Conservation (phyloP, 495 filamentous ascomycete genomes). For the Aspergillus sparsus region DNA sequence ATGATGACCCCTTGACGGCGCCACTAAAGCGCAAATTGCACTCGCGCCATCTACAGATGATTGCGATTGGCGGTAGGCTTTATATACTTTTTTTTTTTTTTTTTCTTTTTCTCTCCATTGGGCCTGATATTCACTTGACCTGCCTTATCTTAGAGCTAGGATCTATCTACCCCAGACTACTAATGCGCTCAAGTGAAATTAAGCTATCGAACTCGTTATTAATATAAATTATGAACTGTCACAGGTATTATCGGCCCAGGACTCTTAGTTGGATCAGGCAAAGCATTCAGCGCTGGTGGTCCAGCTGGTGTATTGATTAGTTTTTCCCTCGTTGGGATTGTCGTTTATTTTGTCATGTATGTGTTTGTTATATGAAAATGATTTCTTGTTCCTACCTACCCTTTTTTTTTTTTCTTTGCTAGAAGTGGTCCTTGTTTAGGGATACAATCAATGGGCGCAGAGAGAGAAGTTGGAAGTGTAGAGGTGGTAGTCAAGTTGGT, state of each 20-base stretch:
- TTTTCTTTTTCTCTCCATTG: too few relatives aligned
- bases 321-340: slow-evolving; percentile 60
- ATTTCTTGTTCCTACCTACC: not conserved
- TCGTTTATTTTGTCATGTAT: slow-evolving; percentile 65
- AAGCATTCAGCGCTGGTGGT: slow-evolving; percentile 60
- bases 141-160: too few relatives aligned
- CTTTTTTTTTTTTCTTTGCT: too few relatives aligned
- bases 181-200: too few relatives aligned
- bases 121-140: too few relatives aligned
- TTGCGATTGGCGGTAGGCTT: slow-evolving; percentile 57
- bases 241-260: slow-evolving; percentile 52
- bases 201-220: too few relatives aligned
- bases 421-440: too few relatives aligned
- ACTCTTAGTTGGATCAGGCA: slow-evolving; percentile 56
- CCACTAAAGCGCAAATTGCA: slow-evolving; percentile 57
- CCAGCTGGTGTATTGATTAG: slow-evolving; percentile 65
- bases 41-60: slow-evolving; percentile 68
- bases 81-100: slow-evolving; percentile 37
- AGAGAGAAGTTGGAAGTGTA: too few relatives aligned
- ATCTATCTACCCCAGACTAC: too few relatives aligned
- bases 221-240: not conserved
- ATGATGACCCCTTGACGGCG: slow-evolving; percentile 29
- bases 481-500: not conserved
- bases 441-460: too few relatives aligned
- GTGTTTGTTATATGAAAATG: too few relatives aligned